Conservation (phyloP, 768 basidiomycete genomes). For the Dentipellis sp. region DNA sequence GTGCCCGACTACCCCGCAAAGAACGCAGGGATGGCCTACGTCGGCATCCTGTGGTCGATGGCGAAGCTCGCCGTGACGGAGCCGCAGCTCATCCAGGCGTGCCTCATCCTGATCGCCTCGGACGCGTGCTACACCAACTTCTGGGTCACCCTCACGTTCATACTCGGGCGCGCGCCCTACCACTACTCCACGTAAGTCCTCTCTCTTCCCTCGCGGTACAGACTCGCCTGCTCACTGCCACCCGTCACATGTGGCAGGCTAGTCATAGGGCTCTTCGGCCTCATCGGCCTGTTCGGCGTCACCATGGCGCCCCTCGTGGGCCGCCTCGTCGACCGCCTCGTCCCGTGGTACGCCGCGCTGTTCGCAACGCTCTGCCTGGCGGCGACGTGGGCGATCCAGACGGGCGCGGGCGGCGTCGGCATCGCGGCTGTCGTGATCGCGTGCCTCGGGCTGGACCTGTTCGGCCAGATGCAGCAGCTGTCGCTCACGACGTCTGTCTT, state of each 20-base stretch:
- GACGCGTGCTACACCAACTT: conserved; percentile 44
- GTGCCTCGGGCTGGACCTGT: conserved; percentile 25
- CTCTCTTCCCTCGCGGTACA: not conserved
- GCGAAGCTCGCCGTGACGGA: conserved; percentile 67
- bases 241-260: conserved; percentile 11
- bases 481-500: conserved; percentile 12
- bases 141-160: conserved; percentile 62
- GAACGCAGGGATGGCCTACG: not conserved
- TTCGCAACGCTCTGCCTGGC: conserved; percentile 18
- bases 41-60: conserved; percentile 66
- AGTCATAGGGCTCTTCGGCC: conserved; percentile 32
- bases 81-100: conserved; percentile 64
- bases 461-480: conserved; percentile 27
- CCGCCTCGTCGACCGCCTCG: conserved; percentile 17
- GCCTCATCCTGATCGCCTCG: conserved; percentile 48
- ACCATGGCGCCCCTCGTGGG: conserved; percentile 9
- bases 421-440: conserved; percentile 26
- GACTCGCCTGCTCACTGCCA: no score
- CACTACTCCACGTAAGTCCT: conserved; percentile 54
- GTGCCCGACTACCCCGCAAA: not conserved
- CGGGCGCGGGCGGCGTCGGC: conserved; percentile 23
- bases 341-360: conserved; percentile 30
- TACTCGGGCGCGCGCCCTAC: conserved; percentile 70
- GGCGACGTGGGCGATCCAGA: conserved; percentile 18
- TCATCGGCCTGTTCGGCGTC: conserved; percentile 30